A percentile compares a stretch with the other conserved stretches of the same genome.
phyloP scores from a whole-genome alignment of 2,329 filamentous ascomycete genomes.

The Pseudodiploospora longispora region DNA sequence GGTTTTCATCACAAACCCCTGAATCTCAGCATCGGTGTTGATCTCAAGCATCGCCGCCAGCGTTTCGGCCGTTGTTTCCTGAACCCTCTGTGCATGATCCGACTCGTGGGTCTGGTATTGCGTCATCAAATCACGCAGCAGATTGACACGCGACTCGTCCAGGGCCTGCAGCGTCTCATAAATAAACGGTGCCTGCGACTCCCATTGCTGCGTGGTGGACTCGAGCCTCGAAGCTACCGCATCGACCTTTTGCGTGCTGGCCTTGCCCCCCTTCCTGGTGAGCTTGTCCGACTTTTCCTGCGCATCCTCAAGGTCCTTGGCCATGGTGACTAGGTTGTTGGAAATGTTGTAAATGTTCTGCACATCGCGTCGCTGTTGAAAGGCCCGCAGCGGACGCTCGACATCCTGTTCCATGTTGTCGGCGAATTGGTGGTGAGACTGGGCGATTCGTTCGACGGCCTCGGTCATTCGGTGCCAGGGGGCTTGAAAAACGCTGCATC shows the following conservation, averaged over 20 bases:
- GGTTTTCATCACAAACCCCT: conserved; percentile 50
- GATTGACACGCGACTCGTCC: conserved; percentile 83
- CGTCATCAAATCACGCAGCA: conserved; percentile 82
- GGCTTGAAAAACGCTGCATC: conserved; percentile 71
- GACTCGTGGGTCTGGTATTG: conserved; percentile 90
- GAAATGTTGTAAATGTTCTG: conserved; percentile 74
- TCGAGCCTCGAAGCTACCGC: conserved; percentile 66
- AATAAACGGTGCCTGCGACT: conserved; percentile 87
- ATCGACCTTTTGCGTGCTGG: conserved; percentile 70
- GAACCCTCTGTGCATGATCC: conserved; percentile 72
- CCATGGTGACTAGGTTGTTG: conserved; percentile 69
- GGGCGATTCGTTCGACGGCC: conserved; percentile 71
- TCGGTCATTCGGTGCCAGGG: conserved; percentile 85
- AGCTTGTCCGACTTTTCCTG: conserved; percentile 83
- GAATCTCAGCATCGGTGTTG: conserved; percentile 80
- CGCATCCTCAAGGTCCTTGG: conserved; percentile 76
- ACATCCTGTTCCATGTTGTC: conserved; percentile 81
- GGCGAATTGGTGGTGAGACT: conserved; percentile 74
- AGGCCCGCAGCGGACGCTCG: conserved; percentile 73
- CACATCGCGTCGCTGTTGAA: conserved; percentile 67
- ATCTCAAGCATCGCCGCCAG: conserved; percentile 79
- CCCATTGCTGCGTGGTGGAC: conserved; percentile 77
- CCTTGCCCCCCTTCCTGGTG: conserved; percentile 67
- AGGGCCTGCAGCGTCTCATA: conserved; percentile 88
- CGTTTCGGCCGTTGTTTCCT: conserved; percentile 67